phyloP scores from a whole-genome alignment of 164 flowering plant genomes.

The Amborella trichopoda region DNA sequence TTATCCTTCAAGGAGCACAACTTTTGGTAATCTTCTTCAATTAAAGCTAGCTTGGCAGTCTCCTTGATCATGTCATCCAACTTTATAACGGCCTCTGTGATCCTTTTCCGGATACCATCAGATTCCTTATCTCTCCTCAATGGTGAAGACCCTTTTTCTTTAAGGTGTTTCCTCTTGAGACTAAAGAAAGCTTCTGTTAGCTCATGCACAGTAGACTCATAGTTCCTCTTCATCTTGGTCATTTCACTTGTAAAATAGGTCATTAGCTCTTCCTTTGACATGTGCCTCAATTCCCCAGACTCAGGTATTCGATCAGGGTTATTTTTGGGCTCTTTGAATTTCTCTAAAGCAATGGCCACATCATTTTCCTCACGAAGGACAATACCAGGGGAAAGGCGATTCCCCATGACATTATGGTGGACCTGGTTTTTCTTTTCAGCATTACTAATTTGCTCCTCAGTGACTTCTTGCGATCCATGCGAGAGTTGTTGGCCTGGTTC shows the following conservation, averaged over 20 bases:
- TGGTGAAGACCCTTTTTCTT: constrained; percentile 32
- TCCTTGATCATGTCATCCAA: constrained; percentile 46
- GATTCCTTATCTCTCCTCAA: constrained; percentile 53
- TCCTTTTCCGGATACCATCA: constrained; percentile 49
- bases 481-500: constrained; percentile 35
- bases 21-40: constrained; percentile 16
- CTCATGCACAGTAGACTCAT: constrained; percentile 45
- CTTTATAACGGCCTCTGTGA: constrained; percentile 42
- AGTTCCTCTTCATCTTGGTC: constrained; percentile 56
- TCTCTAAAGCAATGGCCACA: constrained; percentile 12
- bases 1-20: constrained; percentile 24
- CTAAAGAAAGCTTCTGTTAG: constrained; percentile 46
- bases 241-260: constrained; percentile 40
- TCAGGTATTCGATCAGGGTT: constrained; percentile 33
- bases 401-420: constrained; percentile 28
- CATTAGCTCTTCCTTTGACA: constrained; percentile 44
- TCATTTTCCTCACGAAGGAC: constrained; percentile 27
- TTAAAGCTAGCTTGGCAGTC: constrained; percentile 28
- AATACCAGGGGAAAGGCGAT: constrained; percentile 12
- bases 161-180: constrained; percentile 49
- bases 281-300: constrained; percentile 25
- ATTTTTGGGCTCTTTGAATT: constrained; percentile 21
- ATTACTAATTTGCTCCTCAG: constrained; percentile 19
- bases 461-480: constrained; percentile 35
- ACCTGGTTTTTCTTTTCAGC: constrained; percentile 24